These are phyloP conservation scores for Primulina eburnea DNA, from an alignment of 257 asterid species.

Conservation along the genomic window DNA sequence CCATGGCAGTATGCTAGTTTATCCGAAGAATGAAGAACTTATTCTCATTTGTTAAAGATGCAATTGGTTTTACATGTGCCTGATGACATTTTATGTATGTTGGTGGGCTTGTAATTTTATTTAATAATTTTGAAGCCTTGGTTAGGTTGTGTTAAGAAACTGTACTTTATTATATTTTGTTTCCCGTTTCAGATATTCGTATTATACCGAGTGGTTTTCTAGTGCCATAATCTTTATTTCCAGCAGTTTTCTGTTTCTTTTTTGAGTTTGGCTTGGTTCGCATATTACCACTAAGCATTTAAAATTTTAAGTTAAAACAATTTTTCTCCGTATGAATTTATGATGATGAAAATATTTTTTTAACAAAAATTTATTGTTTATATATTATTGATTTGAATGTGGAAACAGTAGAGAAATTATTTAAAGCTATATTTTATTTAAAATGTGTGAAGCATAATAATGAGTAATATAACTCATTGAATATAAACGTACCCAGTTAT, in stretches of 20 bases:
- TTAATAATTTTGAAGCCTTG: background rate
- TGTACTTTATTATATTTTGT: background rate
- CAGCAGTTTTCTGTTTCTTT: background rate
- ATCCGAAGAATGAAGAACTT: constrained; percentile 32
- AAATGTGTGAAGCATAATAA: too few relatives aligned
- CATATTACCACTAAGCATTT: too few relatives aligned
- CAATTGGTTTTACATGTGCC: background rate
- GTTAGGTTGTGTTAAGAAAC: background rate
- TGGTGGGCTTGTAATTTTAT: background rate
- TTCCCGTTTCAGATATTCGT: background rate
- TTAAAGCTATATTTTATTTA: too few relatives aligned
- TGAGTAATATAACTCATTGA: too few relatives aligned
- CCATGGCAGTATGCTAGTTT: constrained; percentile 83
- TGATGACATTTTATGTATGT: background rate
- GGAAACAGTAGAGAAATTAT: too few relatives aligned
- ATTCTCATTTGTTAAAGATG: background rate
- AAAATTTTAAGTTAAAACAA: too few relatives aligned
- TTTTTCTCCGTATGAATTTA: too few relatives aligned
- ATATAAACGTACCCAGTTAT: too few relatives aligned
- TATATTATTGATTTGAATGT: too few relatives aligned
- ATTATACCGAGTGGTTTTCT: background rate
- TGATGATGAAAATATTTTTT: too few relatives aligned
- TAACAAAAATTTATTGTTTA: too few relatives aligned
- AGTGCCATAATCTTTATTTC: background rate
- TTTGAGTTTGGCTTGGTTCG: too few relatives aligned